phyloP scores from a whole-genome alignment of 2,329 filamentous ascomycete species.

The Aureobasidium sp. region DNA sequence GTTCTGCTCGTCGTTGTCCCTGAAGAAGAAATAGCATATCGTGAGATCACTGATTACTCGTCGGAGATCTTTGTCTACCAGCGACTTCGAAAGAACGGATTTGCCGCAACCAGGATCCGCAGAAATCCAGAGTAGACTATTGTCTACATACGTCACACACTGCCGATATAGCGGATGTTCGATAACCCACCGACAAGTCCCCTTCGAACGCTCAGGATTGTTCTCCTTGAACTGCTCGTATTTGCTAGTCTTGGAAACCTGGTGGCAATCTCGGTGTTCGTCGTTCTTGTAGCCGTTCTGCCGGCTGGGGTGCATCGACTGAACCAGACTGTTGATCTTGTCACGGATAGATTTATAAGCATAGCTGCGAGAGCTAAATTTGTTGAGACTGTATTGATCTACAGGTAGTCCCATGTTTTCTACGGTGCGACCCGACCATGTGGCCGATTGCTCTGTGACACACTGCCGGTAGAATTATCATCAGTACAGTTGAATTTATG shows the following conservation, averaged over 20 bases:
- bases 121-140: constrained; percentile 33
- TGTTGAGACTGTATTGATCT: no score
- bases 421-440: no score
- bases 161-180: constrained; percentile 22
- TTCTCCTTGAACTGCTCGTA: constrained; percentile 29
- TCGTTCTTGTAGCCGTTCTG: neutral
- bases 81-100: constrained; percentile 31
- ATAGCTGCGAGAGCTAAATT: no score
- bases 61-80: constrained; percentile 24
- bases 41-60: neutral
- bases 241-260: constrained; percentile 23
- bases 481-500: no score
- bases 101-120: constrained; percentile 38
- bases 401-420: no score
- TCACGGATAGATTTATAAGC: no score
- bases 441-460: no score
- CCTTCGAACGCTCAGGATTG: constrained; percentile 24
- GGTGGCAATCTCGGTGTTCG: constrained; percentile 4
- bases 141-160: constrained; percentile 22
- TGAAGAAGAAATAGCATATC: neutral
- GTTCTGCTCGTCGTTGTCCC: neutral
- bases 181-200: constrained; percentile 31
- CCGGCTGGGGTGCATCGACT: no score
- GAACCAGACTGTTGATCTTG: no score
- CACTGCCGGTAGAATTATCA: no score